These are phyloP conservation scores for Parachaetomium inaequale DNA, from an alignment of 495 filamentous ascomycete species.

Conservation along the genomic window DNA sequence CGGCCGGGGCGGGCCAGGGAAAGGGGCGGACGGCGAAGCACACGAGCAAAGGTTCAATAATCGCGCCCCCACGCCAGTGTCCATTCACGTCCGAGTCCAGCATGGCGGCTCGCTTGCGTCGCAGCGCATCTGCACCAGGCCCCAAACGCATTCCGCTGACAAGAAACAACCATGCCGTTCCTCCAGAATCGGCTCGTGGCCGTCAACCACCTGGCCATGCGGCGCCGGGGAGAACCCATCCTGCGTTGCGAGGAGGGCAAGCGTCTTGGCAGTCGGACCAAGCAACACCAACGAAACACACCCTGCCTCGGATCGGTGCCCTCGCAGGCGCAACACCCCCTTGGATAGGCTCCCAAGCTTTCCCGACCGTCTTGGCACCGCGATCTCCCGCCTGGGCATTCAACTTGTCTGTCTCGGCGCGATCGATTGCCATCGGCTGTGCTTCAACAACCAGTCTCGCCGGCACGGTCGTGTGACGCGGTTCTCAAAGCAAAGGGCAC, in stretches of 20 bases:
- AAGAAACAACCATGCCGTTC: neutral
- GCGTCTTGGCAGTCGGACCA: slow-evolving; percentile 7
- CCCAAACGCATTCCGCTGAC: slow-evolving; percentile 7
- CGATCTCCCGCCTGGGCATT: slow-evolving; percentile 34
- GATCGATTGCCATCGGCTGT: slow-evolving; percentile 16
- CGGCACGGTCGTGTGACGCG: slow-evolving; percentile 5
- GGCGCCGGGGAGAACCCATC: neutral
- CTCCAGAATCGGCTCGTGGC: neutral
- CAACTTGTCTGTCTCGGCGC: slow-evolving; percentile 24
- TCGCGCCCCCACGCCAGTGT: slow-evolving; percentile 9
- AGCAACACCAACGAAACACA: neutral
- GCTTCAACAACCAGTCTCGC: slow-evolving; percentile 4
- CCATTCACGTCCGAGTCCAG: neutral
- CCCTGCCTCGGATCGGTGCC: neutral
- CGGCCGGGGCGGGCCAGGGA: neutral
- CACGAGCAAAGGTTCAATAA: neutral
- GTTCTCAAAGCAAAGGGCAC: neutral
- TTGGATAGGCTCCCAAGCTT: slow-evolving; percentile 15
- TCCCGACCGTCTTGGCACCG: slow-evolving; percentile 24
- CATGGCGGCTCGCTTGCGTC: slow-evolving; percentile 13
- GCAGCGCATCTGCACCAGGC: slow-evolving; percentile 18
- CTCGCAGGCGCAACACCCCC: slow-evolving; percentile 5
- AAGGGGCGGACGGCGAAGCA: neutral
- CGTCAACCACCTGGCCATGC: neutral
- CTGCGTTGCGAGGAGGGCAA: neutral